Evolutionary conservation across 1,284 basidiomycete species (phyloP), one percentile per base, ranked within the genome.

Genomic region (Moesziomyces antarcticus): DNA sequence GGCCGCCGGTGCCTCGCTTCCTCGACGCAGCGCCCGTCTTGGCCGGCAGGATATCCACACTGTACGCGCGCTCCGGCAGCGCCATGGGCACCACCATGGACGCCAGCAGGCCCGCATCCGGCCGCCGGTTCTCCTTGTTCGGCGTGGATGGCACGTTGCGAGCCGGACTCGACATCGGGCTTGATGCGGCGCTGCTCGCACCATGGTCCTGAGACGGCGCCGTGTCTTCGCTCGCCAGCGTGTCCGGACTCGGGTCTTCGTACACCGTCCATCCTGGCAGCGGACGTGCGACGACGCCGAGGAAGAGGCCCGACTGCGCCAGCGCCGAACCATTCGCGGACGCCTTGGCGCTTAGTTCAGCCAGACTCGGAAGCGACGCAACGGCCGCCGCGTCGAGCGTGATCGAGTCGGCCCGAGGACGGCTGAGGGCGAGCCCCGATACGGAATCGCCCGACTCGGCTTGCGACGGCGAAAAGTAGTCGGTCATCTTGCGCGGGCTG

Each of bases 1-100:
- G 44, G 14, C 72, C 72, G 14, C 72, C 72, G 0, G 72, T 74
- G 30, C 72, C 72, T 13, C 63, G 55, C 44, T 74, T 74, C 10
- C 60, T 56, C 16, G 61, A 52, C 7, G 54, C 53, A 18, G 45
- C 21, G 25, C 40, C 37, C 10, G 59, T 56, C 57, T 57, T 61
- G n/a, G 57, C 50, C 10, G 51, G 13, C 24, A 72, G 47, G 1
- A 41, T 55, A 41, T 64, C 58, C 10, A 52, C 58, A 40, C 69
- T 72, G 41, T 66, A 62, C 8, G 69, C 58, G 4, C 69, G 50
- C 22, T 65, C 69, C 6, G 69, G 69, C 9, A 72, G 54, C 5
- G 58, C 51, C 3, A 55, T 20, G n/a, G 69, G 62, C 1, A 62
- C 63, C 7, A 50, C 48, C n/a, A 58, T 72, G 33, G 51, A 45